These are phyloP conservation scores for Kluyveromyces marxianus DNA, from an alignment of 1,139 yeast species.

Conservation along the genomic window DNA sequence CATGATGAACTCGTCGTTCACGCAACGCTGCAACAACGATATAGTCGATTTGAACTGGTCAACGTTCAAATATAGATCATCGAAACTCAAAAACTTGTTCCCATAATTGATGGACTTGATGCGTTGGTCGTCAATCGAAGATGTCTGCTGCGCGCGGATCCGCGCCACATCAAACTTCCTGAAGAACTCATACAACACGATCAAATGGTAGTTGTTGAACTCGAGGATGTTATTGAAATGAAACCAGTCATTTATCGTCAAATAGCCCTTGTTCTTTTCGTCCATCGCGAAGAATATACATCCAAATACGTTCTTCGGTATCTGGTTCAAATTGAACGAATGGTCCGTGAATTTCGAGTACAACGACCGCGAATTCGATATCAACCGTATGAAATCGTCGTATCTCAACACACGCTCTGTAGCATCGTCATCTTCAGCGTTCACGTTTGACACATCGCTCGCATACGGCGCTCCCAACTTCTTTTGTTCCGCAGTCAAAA, in stretches of 20 bases:
- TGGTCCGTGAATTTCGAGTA: conserved; percentile 30
- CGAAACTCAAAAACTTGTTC: conserved; percentile 35
- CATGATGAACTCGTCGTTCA: conserved; percentile 26
- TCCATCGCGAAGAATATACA: conserved; percentile 62
- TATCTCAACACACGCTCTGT: conserved; percentile 31
- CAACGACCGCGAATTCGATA: conserved; percentile 30
- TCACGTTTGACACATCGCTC: background rate
- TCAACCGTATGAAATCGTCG: conserved; percentile 31
- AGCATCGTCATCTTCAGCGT: conserved; percentile 4
- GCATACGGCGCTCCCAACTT: conserved; percentile 11
- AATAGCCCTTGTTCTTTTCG: conserved; percentile 51
- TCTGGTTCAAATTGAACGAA: conserved; percentile 28
- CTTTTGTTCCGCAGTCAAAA: conserved; percentile 10
- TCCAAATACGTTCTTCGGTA: conserved; percentile 35
- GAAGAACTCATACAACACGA: conserved; percentile 46
- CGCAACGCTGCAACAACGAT: conserved; percentile 29
- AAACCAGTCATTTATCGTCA: conserved; percentile 53
- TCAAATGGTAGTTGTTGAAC: conserved; percentile 50
- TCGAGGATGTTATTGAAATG: conserved; percentile 49
- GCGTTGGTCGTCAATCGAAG: conserved; percentile 29
- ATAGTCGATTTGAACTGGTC: conserved; percentile 30
- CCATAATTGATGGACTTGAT: conserved; percentile 34
- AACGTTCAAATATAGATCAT: conserved; percentile 29
- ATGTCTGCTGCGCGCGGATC: conserved; percentile 5
- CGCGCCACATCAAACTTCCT: conserved; percentile 33